Conservation (phyloP, 768 basidiomycete species). For the Dictyophora rubrovolvata region DNA sequence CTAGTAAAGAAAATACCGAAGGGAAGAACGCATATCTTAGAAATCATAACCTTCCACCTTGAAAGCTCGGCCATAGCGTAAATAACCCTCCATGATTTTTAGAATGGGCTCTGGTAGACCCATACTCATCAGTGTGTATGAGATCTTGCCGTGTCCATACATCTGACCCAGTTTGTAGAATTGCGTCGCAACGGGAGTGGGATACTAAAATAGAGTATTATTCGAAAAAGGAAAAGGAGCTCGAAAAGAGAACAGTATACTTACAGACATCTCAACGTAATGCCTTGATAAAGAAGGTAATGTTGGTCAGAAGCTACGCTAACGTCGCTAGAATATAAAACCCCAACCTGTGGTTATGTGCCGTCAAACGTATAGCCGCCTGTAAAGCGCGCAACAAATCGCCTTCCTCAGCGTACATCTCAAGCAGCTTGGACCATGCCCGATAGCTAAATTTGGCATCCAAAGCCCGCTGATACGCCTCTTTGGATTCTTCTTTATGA, state of each 20-base stretch:
- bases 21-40: constrained; percentile 22
- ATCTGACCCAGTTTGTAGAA: constrained; percentile 91
- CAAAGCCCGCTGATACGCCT: constrained; percentile 91
- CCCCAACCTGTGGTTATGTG: constrained; percentile 55
- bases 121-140: constrained; percentile 89
- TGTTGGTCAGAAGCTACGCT: not conserved
- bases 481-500: constrained; percentile 98
- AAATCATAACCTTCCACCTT: constrained; percentile 82
- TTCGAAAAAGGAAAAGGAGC: not conserved
- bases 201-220: constrained; percentile 44
- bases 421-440: constrained; percentile 88
- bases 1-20: not conserved
- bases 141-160: constrained; percentile 90
- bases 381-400: constrained; percentile 87
- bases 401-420: constrained; percentile 94
- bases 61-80: constrained; percentile 81
- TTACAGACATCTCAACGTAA: constrained; percentile 79
- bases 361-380: constrained; percentile 84
- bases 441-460: constrained; percentile 84
- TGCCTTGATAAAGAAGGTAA: constrained; percentile 41
- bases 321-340: not conserved
- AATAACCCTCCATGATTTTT: constrained; percentile 88
- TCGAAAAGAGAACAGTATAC: constrained; percentile 21
- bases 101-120: constrained; percentile 81
- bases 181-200: constrained; percentile 79